These are phyloP conservation scores for Gardenia jasminoides DNA, from an alignment of 257 asterid genomes.

Conservation along the genomic window DNA sequence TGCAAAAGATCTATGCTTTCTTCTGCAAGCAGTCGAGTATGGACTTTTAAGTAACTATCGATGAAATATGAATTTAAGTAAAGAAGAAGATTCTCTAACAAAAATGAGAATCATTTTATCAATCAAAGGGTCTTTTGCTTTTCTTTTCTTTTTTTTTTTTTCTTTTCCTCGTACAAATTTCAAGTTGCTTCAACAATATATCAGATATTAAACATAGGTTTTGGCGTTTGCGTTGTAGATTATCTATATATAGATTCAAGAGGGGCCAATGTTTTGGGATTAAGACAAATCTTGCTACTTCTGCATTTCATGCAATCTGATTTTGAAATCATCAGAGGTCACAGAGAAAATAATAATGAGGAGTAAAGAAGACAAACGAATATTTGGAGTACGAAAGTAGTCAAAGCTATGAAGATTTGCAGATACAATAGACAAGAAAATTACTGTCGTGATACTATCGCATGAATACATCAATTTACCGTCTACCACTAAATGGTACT, in stretches of 20 bases:
- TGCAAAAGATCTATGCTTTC: not conserved
- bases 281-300: not conserved
- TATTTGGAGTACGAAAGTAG: not conserved
- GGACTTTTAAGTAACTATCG: not conserved
- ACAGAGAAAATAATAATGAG: too few relatives aligned
- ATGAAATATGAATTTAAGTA: too few relatives aligned
- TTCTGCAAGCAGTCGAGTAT: not conserved
- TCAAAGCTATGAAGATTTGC: not conserved
- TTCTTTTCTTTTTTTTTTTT: too few relatives aligned
- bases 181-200: not conserved
- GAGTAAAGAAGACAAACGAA: not conserved
- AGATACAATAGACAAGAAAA: not conserved
- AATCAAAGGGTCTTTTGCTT: not conserved
- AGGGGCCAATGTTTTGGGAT: not conserved
- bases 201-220: too few relatives aligned
- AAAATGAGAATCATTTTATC: not conserved
- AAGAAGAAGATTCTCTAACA: too few relatives aligned
- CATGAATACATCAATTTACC: not conserved
- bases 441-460: not conserved
- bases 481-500: conserved; percentile 2
- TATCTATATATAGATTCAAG: too few relatives aligned
- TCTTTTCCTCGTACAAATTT: too few relatives aligned
- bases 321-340: not conserved
- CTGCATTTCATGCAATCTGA: not conserved
- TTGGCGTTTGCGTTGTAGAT: too few relatives aligned